Percentiles rank a stretch among this genome's conserved stretches.
Evolutionary conservation across 164 flowering plant genomes (phyloP).

Genomic region (Dillenia suffruticosa): DNA sequence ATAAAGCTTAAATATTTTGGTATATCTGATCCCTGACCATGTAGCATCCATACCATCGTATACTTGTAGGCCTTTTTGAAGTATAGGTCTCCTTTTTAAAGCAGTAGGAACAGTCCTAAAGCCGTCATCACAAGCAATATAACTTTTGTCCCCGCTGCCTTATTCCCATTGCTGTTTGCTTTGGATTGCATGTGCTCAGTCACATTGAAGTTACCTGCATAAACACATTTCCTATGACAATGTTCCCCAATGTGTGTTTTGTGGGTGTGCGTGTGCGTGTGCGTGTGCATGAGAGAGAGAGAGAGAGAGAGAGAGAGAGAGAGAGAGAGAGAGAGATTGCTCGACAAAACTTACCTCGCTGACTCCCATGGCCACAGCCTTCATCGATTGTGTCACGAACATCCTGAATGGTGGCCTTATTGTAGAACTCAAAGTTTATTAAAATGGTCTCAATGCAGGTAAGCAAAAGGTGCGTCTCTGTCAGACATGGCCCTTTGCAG

Average conservation of each 20-base stretch:
- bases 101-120: too few species aligned
- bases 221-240: not conserved
- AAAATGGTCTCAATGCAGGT: slow-evolving; percentile 53
- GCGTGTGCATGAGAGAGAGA: too few species aligned
- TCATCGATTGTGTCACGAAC: slow-evolving; percentile 53
- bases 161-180: too few species aligned
- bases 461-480: slow-evolving; percentile 70
- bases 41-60: too few species aligned
- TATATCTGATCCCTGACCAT: too few species aligned
- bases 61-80: too few species aligned
- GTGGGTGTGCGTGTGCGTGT: too few species aligned
- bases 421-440: slow-evolving; percentile 53
- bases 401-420: slow-evolving; percentile 54
- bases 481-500: slow-evolving; percentile 76
- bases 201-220: slow-evolving; percentile 73
- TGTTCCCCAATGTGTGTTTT: too few species aligned
- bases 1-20: too few species aligned
- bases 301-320: not conserved
- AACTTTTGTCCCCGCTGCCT: too few species aligned
- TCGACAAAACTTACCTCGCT: slow-evolving; percentile 40
- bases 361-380: slow-evolving; percentile 54
- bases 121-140: too few species aligned
- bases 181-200: slow-evolving; percentile 41
- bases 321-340: not conserved
- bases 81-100: too few species aligned